Evolutionary conservation across 1,139 yeast species (phyloP), one percentile per base, ranked within the genome.

Genomic region (Geotrichum citri-aurantii): DNA sequence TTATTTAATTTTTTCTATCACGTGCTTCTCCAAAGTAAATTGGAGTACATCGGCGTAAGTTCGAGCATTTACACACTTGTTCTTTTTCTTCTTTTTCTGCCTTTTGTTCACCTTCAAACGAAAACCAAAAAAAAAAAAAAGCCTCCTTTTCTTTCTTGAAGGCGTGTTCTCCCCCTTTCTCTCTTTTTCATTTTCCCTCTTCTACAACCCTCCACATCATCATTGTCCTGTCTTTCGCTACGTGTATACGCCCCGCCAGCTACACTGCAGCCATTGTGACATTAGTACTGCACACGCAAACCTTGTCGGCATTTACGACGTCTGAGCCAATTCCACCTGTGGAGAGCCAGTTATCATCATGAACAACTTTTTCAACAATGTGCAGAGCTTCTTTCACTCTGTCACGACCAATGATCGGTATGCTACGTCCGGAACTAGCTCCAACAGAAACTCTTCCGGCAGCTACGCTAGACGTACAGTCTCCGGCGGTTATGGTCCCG

Each of bases 351-450:
- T 6, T 17, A 37, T 33, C 17, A 55, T 50, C 33, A 68, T 73
- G 76, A 69, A 72, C 64, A 68, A 69, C 53, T 66, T 74, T 56
- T 62, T 74, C 50, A 65, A 67, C 52, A 62, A 66, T 23, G 71
- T 74, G 54, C 74, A 74, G 66, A 77, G 83, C 47, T 83, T 83
- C 66, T 73, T 82, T 60, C 86, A 83, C 66, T 81, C 86, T 44
- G 78, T 83, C 59, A 82, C 86, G 48, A 83, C 88, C 26, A 83
- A 79, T 52, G 87, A 83, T 67, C 85, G 83, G 67, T 83, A 83
- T 68, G 88, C 88, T 54, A 21, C 51, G 24, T n/a, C 50, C 1
- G 52, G 50, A 11, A 31, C 21, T 26, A 31, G 56, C 23, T 11
- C 46, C 33, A 44, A 50, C 21, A 40, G 56, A 24, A 19, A 33